Evolutionary conservation across 164 flowering plant genomes (phyloP).

Genomic region (Aristolochia fimbriata): DNA sequence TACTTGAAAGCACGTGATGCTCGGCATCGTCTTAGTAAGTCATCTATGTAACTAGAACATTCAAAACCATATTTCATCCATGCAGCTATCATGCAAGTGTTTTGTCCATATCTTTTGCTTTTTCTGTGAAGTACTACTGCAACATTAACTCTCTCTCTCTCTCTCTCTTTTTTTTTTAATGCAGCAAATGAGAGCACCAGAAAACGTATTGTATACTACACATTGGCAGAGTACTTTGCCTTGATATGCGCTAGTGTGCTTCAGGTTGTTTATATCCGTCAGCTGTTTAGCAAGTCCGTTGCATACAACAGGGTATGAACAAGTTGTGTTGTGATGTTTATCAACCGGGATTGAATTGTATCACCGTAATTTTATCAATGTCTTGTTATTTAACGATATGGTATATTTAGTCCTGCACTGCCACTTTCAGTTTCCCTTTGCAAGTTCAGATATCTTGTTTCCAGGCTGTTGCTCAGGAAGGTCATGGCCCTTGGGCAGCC

Average conservation of each 20-base stretch:
- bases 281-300: constrained; percentile 86
- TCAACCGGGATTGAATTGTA: neutral
- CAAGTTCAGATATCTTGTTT: no score
- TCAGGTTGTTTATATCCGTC: constrained; percentile 73
- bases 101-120: neutral
- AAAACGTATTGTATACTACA: constrained; percentile 72
- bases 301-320: constrained; percentile 81
- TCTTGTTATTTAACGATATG: no score
- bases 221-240: constrained; percentile 64
- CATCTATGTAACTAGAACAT: neutral
- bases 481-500: no score
- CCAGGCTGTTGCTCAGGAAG: no score
- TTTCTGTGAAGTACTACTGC: neutral
- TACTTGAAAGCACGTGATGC: constrained; percentile 89
- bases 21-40: constrained; percentile 94
- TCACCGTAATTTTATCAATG: neutral
- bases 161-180: neutral
- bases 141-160: neutral
- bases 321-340: neutral
- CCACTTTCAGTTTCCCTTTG: no score
- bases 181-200: constrained; percentile 99
- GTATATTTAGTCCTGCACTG: no score
- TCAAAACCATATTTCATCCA: neutral
- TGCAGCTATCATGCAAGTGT: neutral
- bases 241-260: constrained; percentile 60